Percentiles rank a stretch among this genome's conserved stretches.
phyloP scores from a whole-genome alignment of 805 yeast genomes.

The Starmerella kuoi region DNA sequence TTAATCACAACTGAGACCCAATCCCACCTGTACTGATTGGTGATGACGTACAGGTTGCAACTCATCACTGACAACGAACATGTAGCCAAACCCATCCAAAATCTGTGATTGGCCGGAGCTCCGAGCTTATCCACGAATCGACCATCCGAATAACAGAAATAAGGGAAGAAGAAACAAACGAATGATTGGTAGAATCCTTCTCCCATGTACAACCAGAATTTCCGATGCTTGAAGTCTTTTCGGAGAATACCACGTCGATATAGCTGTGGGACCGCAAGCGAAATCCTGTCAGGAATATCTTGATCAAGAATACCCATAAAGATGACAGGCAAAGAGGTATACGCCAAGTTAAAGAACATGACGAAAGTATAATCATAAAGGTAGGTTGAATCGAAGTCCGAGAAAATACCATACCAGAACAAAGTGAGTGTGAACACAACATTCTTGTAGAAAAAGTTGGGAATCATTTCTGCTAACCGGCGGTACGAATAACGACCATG shows the following conservation, averaged over 20 bases:
- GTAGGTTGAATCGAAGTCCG: conserved; percentile 63
- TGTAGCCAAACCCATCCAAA: conserved; percentile 57
- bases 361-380: conserved; percentile 66
- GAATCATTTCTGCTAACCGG: conserved; percentile 66
- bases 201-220: conserved; percentile 50
- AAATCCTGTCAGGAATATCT: conserved; percentile 57
- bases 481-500: conserved; percentile 79
- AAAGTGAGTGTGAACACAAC: conserved; percentile 60
- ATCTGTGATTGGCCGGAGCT: conserved; percentile 39
- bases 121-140: conserved; percentile 22
- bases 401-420: conserved; percentile 68
- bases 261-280: conserved; percentile 58
- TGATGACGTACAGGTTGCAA: conserved; percentile 52
- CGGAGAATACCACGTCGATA: conserved; percentile 59
- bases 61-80: conserved; percentile 53
- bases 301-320: conserved; percentile 65
- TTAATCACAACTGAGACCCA: conserved; percentile 47
- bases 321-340: conserved; percentile 70
- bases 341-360: conserved; percentile 71
- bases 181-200: conserved; percentile 71
- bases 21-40: conserved; percentile 71
- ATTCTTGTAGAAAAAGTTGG: conserved; percentile 70
- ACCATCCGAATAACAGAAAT: conserved; percentile 41
- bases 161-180: conserved; percentile 58
- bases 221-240: conserved; percentile 47